Percentiles rank a stretch among this genome's conserved stretches.
These are phyloP conservation scores for Neospora caninum DNA, from an alignment of 169 alveolate genomes.

Conservation along the genomic window DNA sequence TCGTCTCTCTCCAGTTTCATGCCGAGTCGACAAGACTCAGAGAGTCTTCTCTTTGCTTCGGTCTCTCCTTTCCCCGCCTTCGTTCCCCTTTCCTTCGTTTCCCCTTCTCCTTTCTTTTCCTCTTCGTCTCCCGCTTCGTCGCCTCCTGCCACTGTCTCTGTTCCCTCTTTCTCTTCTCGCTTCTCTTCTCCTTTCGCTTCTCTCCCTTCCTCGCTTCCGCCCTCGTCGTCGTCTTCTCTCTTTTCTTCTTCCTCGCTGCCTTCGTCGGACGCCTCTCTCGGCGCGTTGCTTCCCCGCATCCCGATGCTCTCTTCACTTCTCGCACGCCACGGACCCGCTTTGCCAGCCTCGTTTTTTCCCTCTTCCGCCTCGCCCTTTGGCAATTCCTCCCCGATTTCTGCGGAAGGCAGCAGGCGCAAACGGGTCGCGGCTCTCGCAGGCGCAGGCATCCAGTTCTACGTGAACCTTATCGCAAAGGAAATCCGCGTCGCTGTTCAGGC, in stretches of 20 bases:
- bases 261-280: background rate
- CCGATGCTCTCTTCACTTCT: background rate
- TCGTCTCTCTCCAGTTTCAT: no score
- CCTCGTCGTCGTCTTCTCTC: background rate
- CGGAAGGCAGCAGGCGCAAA: background rate
- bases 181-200: background rate
- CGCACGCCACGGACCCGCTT: background rate
- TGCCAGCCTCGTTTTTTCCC: background rate
- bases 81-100: no score
- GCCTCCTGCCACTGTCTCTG: no score
- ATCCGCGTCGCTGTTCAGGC: background rate
- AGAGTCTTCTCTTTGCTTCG: no score
- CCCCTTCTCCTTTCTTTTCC: background rate
- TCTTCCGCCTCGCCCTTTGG: background rate
- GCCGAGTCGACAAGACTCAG: no score
- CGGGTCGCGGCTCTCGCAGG: background rate
- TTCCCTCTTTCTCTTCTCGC: background rate
- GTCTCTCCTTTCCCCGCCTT: no score
- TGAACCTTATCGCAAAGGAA: background rate
- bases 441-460: slow-evolving; percentile 21
- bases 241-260: background rate
- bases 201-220: background rate
- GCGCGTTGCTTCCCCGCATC: background rate
- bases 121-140: no score
- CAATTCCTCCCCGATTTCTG: background rate